Evolutionary conservation across 306 rosid species (phyloP), one percentile per base, ranked within the genome.

Genomic region (Astragalus glycyphyllos): DNA sequence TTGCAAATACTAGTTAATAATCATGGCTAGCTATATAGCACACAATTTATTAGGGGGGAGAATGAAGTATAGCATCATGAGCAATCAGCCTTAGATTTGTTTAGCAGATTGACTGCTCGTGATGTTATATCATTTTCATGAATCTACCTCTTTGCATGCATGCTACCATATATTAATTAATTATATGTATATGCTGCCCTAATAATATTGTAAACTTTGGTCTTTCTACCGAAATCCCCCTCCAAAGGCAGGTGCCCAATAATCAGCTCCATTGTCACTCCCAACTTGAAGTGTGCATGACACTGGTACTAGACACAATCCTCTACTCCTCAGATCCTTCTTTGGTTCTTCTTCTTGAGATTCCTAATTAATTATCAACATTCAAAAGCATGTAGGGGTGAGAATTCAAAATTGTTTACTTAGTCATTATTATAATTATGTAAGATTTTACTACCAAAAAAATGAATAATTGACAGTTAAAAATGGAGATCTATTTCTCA

Each of bases 61-160:
- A 76, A 63, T 68, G 81, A 71, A 72, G 87, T 83, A 95, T 95
- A 95, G 92, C 97, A 95, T 95, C 99, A 95, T 91, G 97, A 91
- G 99, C 99, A 95, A 89, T 95, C 99, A 95, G 90, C 92, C 99
- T 95, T 91, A 45, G 71, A 32, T 4, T 58, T 61, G 61, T 79
- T 77, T 29, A 82, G 90, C 91, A 95, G 99, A 95, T 87, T 95
- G 97, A 91, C 89, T 91, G 97, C 96, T 95, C 96, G 78, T 95
- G 99, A 95, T 95, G 86, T 84, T 95, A 95, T 91, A 91, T 82
- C 89, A 71, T 89, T 80, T 81, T 82, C 85, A 51, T 83, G 79
- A 83, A 76, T 68, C 68, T 48, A 73, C 58, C 47, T 44, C 5
- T 60, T 8, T 47, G 62, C 73, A 17, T 37, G 47, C 16, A 65